Percentiles rank a stretch among this genome's conserved stretches.
These are phyloP conservation scores for Penicillium cataractarum DNA, from an alignment of 495 filamentous ascomycete genomes.

Conservation along the genomic window DNA sequence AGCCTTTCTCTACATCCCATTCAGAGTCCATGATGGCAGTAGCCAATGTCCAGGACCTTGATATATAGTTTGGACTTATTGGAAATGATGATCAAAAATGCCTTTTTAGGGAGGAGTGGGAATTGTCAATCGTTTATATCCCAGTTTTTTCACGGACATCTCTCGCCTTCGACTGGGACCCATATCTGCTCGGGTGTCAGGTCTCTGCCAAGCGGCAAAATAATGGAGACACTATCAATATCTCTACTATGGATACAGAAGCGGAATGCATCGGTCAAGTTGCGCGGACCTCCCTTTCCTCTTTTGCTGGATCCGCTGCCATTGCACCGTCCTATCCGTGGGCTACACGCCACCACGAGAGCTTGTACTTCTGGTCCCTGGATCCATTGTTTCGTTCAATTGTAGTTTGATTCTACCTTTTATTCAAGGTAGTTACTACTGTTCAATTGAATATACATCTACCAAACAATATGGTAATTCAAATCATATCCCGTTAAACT, in stretches of 20 bases:
- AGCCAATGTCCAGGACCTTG: background rate
- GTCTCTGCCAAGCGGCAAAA: constrained; percentile 2
- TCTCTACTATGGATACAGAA: constrained; percentile 5
- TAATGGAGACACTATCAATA: constrained; percentile 3
- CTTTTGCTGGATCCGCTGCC: constrained; percentile 8
- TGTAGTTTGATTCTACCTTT: background rate
- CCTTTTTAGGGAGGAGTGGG: constrained; percentile 1
- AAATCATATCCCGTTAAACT: background rate
- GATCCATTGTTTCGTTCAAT: background rate
- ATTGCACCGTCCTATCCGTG: constrained; percentile 4
- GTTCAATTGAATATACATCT: background rate
- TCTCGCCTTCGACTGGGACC: constrained; percentile 10
- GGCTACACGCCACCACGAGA: background rate
- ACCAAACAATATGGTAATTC: background rate
- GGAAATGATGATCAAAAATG: background rate
- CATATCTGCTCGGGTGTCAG: constrained; percentile 1
- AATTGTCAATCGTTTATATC: background rate
- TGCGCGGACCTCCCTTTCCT: background rate
- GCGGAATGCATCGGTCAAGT: constrained; percentile 15
- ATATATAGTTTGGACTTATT: background rate
- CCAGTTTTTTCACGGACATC: background rate
- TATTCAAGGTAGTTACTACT: background rate
- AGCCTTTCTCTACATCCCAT: constrained; percentile 42
- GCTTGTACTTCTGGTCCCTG: background rate
- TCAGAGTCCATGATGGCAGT: constrained; percentile 36